Evolutionary conservation across 1,139 yeast species (phyloP).

Genomic region (Magnusiomyces paraingens): DNA sequence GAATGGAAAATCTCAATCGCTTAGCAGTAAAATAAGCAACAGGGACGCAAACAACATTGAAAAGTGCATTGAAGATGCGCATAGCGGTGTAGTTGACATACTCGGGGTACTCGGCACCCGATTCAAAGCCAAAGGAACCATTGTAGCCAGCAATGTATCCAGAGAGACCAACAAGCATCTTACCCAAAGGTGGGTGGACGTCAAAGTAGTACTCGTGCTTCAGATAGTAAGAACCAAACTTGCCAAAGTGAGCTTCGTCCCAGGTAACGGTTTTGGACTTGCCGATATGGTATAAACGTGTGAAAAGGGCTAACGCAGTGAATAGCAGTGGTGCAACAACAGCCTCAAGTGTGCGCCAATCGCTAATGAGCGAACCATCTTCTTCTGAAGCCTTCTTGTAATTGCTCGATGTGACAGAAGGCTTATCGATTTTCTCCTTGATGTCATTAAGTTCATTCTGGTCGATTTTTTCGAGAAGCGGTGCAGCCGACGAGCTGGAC

Average conservation of each 20-base stretch:
- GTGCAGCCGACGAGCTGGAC: slow-evolving; percentile 3
- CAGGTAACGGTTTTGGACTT: slow-evolving; percentile 66
- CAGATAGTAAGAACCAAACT: slow-evolving; percentile 87
- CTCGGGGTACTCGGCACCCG: slow-evolving; percentile 82
- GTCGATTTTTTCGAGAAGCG: not conserved
- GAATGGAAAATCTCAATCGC: slow-evolving; percentile 72
- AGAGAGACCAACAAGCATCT: slow-evolving; percentile 91
- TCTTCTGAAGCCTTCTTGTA: slow-evolving; percentile 1
- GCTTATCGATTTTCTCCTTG: slow-evolving; percentile 8
- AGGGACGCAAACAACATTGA: slow-evolving; percentile 87
- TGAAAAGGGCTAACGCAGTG: slow-evolving; percentile 56
- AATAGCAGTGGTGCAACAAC: slow-evolving; percentile 49
- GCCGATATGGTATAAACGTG: slow-evolving; percentile 65
- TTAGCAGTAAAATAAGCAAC: slow-evolving; percentile 88
- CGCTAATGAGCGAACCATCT: slow-evolving; percentile 16
- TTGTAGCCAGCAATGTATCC: slow-evolving; percentile 94
- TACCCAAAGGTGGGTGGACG: slow-evolving; percentile 98
- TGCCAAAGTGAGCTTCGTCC: slow-evolving; percentile 93
- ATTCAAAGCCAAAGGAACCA: slow-evolving; percentile 91
- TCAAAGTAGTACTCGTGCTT: slow-evolving; percentile 94
- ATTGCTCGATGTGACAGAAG: slow-evolving; percentile 4
- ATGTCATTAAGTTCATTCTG: not conserved
- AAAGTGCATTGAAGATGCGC: slow-evolving; percentile 90
- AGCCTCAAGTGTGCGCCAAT: slow-evolving; percentile 36
- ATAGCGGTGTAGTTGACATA: slow-evolving; percentile 80